These are phyloP conservation scores for Hypoxylon perforatum DNA, from an alignment of 495 filamentous ascomycete species.

Conservation along the genomic window DNA sequence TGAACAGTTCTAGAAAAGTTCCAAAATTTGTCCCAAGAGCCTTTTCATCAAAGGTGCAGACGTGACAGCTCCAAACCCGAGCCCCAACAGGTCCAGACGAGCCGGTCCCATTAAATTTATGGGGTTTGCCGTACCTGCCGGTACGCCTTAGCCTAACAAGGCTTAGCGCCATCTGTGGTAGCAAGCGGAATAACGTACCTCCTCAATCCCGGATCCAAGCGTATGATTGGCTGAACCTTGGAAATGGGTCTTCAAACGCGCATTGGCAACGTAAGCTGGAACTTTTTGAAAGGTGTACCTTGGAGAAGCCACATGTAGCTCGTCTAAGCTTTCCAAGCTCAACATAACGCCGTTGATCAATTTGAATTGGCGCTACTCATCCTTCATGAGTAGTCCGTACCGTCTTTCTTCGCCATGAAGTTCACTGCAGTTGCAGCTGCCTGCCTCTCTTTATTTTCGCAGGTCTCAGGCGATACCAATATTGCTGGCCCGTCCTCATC, in stretches of 20 bases:
- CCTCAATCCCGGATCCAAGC: constrained; percentile 26
- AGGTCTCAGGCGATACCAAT: constrained; percentile 51
- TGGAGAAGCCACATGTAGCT: constrained; percentile 37
- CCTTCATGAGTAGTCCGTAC: constrained; percentile 53
- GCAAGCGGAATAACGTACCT: constrained; percentile 34
- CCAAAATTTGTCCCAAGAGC: constrained; percentile 11
- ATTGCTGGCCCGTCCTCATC: constrained; percentile 51
- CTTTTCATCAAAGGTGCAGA: background rate
- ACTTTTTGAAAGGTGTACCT: constrained; percentile 47
- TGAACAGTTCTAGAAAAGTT: constrained; percentile 10
- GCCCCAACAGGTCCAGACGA: constrained; percentile 15
- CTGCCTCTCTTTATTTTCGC: constrained; percentile 59
- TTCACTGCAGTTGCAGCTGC: constrained; percentile 61
- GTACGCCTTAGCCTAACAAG: constrained; percentile 12
- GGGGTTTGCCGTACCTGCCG: constrained; percentile 32
- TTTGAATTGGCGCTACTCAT: constrained; percentile 41
- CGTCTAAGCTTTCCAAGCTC: constrained; percentile 24
- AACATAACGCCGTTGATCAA: constrained; percentile 26
- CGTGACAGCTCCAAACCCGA: background rate
- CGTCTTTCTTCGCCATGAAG: constrained; percentile 61
- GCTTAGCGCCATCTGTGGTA: constrained; percentile 7
- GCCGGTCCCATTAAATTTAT: constrained; percentile 21
- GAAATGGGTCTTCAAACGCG: constrained; percentile 6
- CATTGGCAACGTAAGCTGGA: constrained; percentile 50
- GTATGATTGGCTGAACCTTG: background rate